Percentiles rank a stretch among this genome's conserved stretches.
These are phyloP conservation scores for Saprolegnia parasitica DNA, from an alignment of 352 stramenopile genomes.

Conservation along the genomic window DNA sequence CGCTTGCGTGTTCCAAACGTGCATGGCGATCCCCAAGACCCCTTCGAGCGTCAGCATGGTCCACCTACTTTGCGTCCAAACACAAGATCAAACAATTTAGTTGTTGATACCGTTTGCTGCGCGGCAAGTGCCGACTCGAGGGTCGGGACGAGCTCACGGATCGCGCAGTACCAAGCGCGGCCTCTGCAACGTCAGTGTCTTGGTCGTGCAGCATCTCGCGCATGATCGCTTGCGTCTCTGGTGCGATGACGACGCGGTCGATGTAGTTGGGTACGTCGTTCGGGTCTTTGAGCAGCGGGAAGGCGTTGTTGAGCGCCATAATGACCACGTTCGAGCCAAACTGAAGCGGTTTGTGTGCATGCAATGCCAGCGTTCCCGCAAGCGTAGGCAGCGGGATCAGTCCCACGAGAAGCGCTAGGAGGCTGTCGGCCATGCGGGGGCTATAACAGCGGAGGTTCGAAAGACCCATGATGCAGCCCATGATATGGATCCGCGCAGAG, in stretches of 20 bases:
- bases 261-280: not conserved
- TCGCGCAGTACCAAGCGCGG: not conserved
- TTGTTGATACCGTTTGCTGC: not conserved
- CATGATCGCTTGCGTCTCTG: slow-evolving; percentile 3
- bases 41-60: slow-evolving; percentile 15
- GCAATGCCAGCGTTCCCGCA: not conserved
- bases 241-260: slow-evolving; percentile 8
- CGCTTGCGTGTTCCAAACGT: slow-evolving; percentile 22
- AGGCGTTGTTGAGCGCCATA: slow-evolving; percentile 18
- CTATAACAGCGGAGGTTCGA: not conserved
- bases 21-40: slow-evolving; percentile 5
- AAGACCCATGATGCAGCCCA: slow-evolving; percentile 15
- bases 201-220: slow-evolving; percentile 9
- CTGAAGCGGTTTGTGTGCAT: not conserved
- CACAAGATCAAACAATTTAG: not conserved
- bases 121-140: not conserved
- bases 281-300: not conserved
- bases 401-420: slow-evolving; percentile 1
- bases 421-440: slow-evolving; percentile 15
- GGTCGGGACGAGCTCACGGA: not conserved
- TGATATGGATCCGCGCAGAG: slow-evolving; percentile 9
- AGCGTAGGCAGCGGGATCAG: slow-evolving; percentile 22
- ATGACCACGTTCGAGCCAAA: slow-evolving; percentile 11
- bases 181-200: not conserved
- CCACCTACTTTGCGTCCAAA: not conserved